Conservation (phyloP, 257 asterid genomes). For the Capsicum pubescens region DNA sequence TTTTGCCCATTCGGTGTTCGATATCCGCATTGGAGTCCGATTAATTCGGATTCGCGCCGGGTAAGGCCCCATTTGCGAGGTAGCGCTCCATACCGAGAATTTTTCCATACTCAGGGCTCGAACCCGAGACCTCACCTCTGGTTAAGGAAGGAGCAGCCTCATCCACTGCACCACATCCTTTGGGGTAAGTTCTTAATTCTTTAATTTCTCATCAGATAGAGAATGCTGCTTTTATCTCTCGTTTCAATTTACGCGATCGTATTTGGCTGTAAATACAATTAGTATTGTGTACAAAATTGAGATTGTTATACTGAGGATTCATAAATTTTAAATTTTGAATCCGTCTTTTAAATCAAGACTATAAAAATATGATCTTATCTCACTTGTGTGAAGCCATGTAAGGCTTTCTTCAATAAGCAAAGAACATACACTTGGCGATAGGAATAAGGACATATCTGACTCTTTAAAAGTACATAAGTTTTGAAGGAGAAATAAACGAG, state of each 20-base stretch:
- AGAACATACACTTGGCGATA: not conserved
- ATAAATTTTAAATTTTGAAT: not conserved
- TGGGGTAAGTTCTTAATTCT: not conserved
- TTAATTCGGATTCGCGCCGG: no score
- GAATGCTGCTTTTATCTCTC: no score
- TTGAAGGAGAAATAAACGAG: not conserved
- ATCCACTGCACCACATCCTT: no score
- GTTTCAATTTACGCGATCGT: not conserved
- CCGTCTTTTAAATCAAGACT: not conserved
- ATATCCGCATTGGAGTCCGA: no score
- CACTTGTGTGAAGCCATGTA: not conserved
- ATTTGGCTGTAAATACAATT: no score
- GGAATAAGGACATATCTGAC: not conserved
- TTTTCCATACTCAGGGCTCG: no score
- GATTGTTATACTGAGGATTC: not conserved
- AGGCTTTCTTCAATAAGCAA: not conserved
- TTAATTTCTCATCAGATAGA: not conserved
- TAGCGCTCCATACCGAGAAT: no score
- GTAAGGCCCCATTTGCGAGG: no score
- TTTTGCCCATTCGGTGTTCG: no score
- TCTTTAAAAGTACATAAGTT: not conserved
- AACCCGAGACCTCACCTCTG: no score
- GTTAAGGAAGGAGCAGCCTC: no score
- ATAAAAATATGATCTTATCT: not conserved
- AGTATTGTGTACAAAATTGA: no score